Evolutionary conservation across 2,329 filamentous ascomycete species (phyloP).

Genomic region (Calonectria naviculata): DNA sequence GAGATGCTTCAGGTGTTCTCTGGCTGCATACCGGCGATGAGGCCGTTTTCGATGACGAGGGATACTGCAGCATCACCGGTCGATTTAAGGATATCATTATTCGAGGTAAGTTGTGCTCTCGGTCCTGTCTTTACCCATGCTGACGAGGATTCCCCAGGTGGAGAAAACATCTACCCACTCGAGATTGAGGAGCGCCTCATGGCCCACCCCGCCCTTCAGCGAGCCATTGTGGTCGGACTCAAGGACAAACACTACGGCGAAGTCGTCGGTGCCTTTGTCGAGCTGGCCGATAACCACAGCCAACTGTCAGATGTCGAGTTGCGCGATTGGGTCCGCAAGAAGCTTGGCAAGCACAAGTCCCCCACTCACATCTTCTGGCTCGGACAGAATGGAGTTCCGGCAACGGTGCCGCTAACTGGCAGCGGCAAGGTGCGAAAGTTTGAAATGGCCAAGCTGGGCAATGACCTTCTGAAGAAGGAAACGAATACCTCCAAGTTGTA

Average conservation of each 20-base stretch:
- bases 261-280: constrained; percentile 75
- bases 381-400: constrained; percentile 68
- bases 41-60: constrained; percentile 73
- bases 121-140: constrained; percentile 17
- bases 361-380: constrained; percentile 83
- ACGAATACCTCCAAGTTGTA: constrained; percentile 59
- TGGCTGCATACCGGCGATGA: constrained; percentile 79
- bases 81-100: constrained; percentile 86
- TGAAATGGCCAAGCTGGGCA: constrained; percentile 67
- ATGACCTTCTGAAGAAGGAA: constrained; percentile 63
- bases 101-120: constrained; percentile 58
- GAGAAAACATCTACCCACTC: constrained; percentile 79
- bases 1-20: constrained; percentile 63
- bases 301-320: constrained; percentile 65
- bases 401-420: constrained; percentile 72
- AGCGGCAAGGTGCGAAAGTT: constrained; percentile 79
- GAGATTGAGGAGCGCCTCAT: constrained; percentile 81
- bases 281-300: constrained; percentile 47
- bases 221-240: constrained; percentile 77
- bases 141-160: constrained; percentile 57
- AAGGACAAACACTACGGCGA: constrained; percentile 79
- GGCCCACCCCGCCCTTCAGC: constrained; percentile 68
- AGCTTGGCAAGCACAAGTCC: constrained; percentile 74
- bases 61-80: constrained; percentile 79
- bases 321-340: constrained; percentile 70